A percentile compares a stretch with the other conserved stretches of the same genome.
These are phyloP conservation scores for Cicer cuneatum DNA, from an alignment of 306 rosid species.

Conservation along the genomic window DNA sequence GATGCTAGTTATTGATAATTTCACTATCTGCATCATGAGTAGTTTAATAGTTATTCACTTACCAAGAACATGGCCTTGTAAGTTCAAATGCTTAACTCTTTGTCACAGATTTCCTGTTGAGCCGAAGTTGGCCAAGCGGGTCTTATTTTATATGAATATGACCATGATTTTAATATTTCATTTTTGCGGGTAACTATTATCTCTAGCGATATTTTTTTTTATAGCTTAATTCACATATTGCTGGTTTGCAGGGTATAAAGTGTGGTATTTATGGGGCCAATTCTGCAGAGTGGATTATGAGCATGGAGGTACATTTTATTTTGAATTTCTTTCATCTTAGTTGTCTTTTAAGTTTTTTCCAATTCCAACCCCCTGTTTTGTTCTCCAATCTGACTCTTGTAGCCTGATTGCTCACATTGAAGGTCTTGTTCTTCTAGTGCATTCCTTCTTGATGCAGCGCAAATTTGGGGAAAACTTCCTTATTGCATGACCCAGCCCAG, in stretches of 20 bases:
- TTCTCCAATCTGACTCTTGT: background rate
- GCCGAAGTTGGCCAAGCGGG: background rate
- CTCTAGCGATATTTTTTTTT: slow-evolving; percentile 17
- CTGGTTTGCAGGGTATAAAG: slow-evolving; percentile 69
- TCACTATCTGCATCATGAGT: slow-evolving; percentile 23
- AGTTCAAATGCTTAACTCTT: slow-evolving; percentile 33
- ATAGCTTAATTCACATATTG: slow-evolving; percentile 28
- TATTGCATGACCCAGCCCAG: background rate
- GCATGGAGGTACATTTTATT: slow-evolving; percentile 79
- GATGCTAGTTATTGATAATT: slow-evolving; percentile 14
- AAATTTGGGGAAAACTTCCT: background rate
- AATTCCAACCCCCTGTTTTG: slow-evolving; percentile 22
- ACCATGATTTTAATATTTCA: slow-evolving; percentile 11
- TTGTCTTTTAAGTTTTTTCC: slow-evolving; percentile 1
- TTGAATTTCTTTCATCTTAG: slow-evolving; percentile 17
- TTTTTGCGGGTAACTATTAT: slow-evolving; percentile 10
- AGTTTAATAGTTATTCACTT: slow-evolving; percentile 15
- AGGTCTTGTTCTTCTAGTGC: background rate
- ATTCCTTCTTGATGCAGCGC: background rate
- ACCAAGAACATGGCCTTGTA: background rate
- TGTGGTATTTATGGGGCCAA: slow-evolving; percentile 94
- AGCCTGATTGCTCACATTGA: background rate
- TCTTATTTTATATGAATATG: slow-evolving; percentile 22
- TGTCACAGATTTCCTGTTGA: background rate
- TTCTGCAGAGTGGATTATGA: slow-evolving; percentile 83